Conservation (phyloP, 345 rosid genomes). For the Capsella bursapastoris region DNA sequence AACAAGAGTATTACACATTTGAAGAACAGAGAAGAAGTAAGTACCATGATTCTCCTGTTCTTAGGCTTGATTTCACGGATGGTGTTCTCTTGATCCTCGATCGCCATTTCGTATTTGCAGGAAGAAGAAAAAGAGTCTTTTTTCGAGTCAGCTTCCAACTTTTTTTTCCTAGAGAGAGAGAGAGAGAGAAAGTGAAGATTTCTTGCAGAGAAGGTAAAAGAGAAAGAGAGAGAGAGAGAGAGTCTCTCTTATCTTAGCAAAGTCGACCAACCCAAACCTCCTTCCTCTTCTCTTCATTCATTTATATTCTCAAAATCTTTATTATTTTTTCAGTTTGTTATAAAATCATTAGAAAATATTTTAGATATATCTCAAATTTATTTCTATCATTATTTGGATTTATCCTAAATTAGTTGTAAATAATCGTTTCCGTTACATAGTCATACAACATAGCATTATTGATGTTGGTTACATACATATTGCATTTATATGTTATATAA, state of each 20-base stretch:
- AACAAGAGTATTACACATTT: conserved; percentile 16
- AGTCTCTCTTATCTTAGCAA: conserved; percentile 70
- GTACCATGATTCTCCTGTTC: conserved; percentile 84
- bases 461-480: conserved; percentile 11
- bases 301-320: conserved; percentile 32
- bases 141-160: conserved; percentile 38
- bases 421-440: conserved; percentile 16
- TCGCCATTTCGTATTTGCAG: conserved; percentile 61
- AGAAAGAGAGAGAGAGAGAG: conserved; percentile 33
- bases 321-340: neutral
- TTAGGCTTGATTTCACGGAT: conserved; percentile 80
- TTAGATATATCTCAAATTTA: neutral
- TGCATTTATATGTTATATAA: neutral
- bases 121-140: conserved; percentile 12
- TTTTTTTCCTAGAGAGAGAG: conserved; percentile 28
- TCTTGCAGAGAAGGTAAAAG: conserved; percentile 34
- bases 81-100: conserved; percentile 74
- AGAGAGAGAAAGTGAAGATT: conserved; percentile 20
- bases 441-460: conserved; percentile 7
- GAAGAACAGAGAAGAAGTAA: neutral
- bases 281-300: conserved; percentile 55
- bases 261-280: conserved; percentile 52
- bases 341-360: neutral
- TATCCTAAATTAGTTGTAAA: conserved; percentile 24
- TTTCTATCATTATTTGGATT: conserved; percentile 43